Conservation (phyloP, 2,329 filamentous ascomycete genomes). For the Trichoderma arundinaceum region DNA sequence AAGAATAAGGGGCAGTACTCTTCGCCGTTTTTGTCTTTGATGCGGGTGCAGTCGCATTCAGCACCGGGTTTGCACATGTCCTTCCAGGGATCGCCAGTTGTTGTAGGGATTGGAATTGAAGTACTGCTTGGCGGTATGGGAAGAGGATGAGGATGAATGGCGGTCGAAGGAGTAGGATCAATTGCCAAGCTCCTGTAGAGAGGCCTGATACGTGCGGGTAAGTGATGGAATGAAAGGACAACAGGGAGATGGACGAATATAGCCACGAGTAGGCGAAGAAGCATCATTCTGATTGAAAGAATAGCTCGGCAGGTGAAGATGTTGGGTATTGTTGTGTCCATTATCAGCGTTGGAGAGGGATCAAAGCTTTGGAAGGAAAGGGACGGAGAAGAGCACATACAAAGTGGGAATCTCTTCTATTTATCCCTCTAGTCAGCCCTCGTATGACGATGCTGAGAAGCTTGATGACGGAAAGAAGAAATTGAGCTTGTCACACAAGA, state of each 20-base stretch:
- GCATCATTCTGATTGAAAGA: conserved; percentile 4
- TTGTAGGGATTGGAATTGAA: neutral
- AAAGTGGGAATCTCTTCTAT: neutral
- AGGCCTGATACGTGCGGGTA: neutral
- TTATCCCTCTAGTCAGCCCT: neutral
- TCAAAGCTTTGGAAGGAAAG: no score
- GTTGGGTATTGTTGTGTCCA: neutral
- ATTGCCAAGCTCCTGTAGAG: neutral
- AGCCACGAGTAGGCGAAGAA: conserved; percentile 11
- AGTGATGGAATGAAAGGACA: conserved; percentile 6
- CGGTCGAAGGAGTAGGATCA: neutral
- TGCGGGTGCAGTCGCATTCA: conserved; percentile 40
- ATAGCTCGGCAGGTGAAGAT: neutral
- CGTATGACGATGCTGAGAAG: neutral
- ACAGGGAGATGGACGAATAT: conserved; percentile 20
- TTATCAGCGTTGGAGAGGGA: neutral
- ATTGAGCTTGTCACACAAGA: neutral
- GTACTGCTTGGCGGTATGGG: neutral
- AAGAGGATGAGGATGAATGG: neutral
- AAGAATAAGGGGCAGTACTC: conserved; percentile 31
- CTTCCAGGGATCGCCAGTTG: conserved; percentile 5
- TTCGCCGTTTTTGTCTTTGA: conserved; percentile 36
- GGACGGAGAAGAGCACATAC: neutral
- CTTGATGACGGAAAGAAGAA: neutral
- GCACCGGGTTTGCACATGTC: conserved; percentile 36